Evolutionary conservation across 495 filamentous ascomycete genomes (phyloP).

Genomic region (Penicillium taxi): DNA sequence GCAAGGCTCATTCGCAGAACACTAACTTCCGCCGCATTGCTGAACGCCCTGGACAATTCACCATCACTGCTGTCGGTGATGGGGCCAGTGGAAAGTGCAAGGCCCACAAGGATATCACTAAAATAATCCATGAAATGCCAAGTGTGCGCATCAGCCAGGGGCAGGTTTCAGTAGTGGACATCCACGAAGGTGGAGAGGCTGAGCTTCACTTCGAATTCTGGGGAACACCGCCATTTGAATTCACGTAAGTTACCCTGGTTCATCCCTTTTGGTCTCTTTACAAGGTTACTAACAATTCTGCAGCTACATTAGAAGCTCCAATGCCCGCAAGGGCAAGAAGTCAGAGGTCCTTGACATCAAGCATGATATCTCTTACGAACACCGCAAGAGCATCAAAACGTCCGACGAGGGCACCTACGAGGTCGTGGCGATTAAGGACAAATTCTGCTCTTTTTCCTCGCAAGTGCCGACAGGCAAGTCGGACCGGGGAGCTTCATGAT

Average conservation of each 20-base stretch:
- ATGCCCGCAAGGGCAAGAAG: constrained; percentile 65
- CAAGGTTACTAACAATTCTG: constrained; percentile 9
- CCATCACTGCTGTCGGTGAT: constrained; percentile 76
- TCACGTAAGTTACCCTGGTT: constrained; percentile 51
- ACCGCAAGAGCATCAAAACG: constrained; percentile 69
- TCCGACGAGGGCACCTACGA: constrained; percentile 95
- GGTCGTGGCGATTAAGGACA: constrained; percentile 89
- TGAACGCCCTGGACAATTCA: constrained; percentile 79
- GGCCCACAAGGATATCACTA: constrained; percentile 64
- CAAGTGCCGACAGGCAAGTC: constrained; percentile 45
- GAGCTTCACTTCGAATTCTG: constrained; percentile 90
- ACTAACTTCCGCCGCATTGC: constrained; percentile 86
- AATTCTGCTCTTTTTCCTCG: constrained; percentile 76
- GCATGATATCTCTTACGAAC: constrained; percentile 73
- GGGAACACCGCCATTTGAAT: constrained; percentile 94
- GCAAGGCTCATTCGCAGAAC: constrained; percentile 67
- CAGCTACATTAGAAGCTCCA: constrained; percentile 81
- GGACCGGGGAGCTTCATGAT: constrained; percentile 23
- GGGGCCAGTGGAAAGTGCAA: constrained; percentile 68
- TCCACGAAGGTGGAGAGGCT: constrained; percentile 90
- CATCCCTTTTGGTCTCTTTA: not conserved
- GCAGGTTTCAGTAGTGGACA: constrained; percentile 68
- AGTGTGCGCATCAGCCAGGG: constrained; percentile 83
- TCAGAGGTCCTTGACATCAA: constrained; percentile 78
- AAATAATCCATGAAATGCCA: constrained; percentile 83